Percentiles rank a stretch among this genome's conserved stretches.
Conservation (phyloP, 768 basidiomycete genomes). For the Hygrophorus russula region DNA sequence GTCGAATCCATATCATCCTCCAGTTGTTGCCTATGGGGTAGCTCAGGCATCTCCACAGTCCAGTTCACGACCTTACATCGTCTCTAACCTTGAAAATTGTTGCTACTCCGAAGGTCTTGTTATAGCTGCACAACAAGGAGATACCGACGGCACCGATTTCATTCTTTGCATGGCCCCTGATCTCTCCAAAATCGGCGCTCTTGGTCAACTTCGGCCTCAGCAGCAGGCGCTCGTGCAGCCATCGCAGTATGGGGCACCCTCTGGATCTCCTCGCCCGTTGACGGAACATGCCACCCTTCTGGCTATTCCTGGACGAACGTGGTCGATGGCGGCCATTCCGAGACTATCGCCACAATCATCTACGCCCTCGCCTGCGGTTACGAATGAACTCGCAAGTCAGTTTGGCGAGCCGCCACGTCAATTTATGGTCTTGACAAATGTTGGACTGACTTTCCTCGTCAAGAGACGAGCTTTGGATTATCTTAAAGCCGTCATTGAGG, state of each 20-base stretch:
- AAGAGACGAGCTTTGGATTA: slow-evolving; percentile 83
- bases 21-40: slow-evolving; percentile 35
- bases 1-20: slow-evolving; percentile 35
- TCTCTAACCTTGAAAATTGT: slow-evolving; percentile 48
- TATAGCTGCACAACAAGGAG: slow-evolving; percentile 63
- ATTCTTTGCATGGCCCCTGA: slow-evolving; percentile 69
- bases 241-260: slow-evolving; percentile 18
- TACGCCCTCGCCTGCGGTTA: slow-evolving; percentile 35
- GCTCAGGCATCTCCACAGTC: slow-evolving; percentile 33
- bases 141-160: slow-evolving; percentile 64
- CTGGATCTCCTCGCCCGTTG: slow-evolving; percentile 38
- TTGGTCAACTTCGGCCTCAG: slow-evolving; percentile 45
- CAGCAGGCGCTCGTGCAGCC: slow-evolving; percentile 29
- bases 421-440: slow-evolving; percentile 84
- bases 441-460: slow-evolving; percentile 68
- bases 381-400: slow-evolving; percentile 77
- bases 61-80: slow-evolving; percentile 43
- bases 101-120: slow-evolving; percentile 59
- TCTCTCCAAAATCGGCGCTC: slow-evolving; percentile 55
- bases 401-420: slow-evolving; percentile 64
- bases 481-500: slow-evolving; percentile 71
- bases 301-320: slow-evolving; percentile 73
- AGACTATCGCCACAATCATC: slow-evolving; percentile 13
- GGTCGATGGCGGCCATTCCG: slow-evolving; percentile 63
- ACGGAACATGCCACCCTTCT: slow-evolving; percentile 71